These are phyloP conservation scores for Esteya vermicola DNA, from an alignment of 2,329 filamentous ascomycete species.

Conservation along the genomic window DNA sequence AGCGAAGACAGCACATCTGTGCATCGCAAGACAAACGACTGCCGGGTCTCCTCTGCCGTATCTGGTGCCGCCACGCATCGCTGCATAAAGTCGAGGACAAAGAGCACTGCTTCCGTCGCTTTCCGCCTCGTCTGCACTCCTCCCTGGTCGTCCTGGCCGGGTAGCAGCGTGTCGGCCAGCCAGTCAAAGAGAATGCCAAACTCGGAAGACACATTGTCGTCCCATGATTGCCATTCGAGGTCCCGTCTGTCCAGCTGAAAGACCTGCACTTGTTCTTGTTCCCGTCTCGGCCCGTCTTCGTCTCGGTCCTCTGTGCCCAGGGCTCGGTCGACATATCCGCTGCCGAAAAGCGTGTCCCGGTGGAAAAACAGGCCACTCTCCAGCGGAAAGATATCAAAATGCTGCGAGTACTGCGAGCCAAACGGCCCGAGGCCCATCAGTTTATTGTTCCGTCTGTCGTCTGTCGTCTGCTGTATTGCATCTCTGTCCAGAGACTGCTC, in stretches of 20 bases:
- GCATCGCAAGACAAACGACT: conserved; percentile 27
- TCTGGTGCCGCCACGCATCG: conserved; percentile 25
- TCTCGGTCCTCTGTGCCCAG: conserved; percentile 17
- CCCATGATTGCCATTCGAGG: conserved; percentile 42
- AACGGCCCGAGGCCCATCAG: conserved; percentile 44
- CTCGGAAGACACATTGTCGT: conserved; percentile 44
- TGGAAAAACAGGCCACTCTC: conserved; percentile 44
- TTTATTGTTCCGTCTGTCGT: conserved; percentile 17
- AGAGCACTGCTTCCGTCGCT: conserved; percentile 22
- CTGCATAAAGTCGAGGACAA: conserved; percentile 33
- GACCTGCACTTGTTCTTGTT: no score
- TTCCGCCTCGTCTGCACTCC: neutral
- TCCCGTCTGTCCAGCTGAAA: conserved; percentile 31
- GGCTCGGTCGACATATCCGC: conserved; percentile 30
- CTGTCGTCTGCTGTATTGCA: neutral
- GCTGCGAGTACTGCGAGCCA: conserved; percentile 44
- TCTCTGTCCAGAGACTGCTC: neutral
- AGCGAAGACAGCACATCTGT: conserved; percentile 29
- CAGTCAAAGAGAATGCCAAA: conserved; percentile 47
- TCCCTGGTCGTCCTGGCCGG: neutral
- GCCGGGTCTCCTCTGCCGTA: conserved; percentile 17
- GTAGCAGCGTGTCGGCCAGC: conserved; percentile 17
- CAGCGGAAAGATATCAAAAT: conserved; percentile 49
- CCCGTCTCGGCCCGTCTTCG: conserved; percentile 13
- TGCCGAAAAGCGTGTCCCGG: conserved; percentile 42